Evolutionary conservation across 352 stramenopile species (phyloP), one percentile per base, ranked within the genome.

Genomic region (Pythium volutum): DNA sequence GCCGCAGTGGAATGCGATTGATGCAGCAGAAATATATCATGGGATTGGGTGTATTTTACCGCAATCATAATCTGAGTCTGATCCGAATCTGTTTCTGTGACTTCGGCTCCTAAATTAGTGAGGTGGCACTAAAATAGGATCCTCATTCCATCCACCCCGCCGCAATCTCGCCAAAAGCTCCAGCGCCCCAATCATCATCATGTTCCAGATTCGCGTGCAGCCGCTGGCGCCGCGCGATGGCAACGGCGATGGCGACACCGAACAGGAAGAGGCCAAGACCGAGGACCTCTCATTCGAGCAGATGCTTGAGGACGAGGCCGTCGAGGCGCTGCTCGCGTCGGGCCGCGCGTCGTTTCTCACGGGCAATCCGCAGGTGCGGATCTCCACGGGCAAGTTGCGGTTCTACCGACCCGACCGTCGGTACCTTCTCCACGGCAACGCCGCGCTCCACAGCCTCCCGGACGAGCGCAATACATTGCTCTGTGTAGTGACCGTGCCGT

Each of bases 201-300:
- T 93, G 84, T 94, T 94, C 73, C 82, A 92, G 77, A 92, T 94
- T 69, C 82, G 82, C 47, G 81, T 94, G 61, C 74, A 93, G 59
- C 71, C 70, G 23, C 58, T 64, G 42, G 49, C 22, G 22, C 31
- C 55, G 15, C 61, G 16, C 16, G 36, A 43, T 43, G 36, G 36
- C 36, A 15, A 15, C 36, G 36, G 12, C 7, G 12, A 12, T 12
- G 49, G 34, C n/a, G 59, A 8, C 45, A 39, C 51, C 16, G 54
- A 23, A 15, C 57, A 83, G 27, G 74, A 82, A 16, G 74, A 82
- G 51, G 62, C 67, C 43, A 77, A 84, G 52, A n/a, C 34, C 16
- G 59, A 62, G 26, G 61, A 79, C 11, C 22, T 53, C 3, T 59
- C 38, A 43, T 57, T 48, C 42, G 74, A 82, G 31, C 74, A 85